Evolutionary conservation across 495 filamentous ascomycete species (phyloP).

Genomic region (Xylaria venustula): DNA sequence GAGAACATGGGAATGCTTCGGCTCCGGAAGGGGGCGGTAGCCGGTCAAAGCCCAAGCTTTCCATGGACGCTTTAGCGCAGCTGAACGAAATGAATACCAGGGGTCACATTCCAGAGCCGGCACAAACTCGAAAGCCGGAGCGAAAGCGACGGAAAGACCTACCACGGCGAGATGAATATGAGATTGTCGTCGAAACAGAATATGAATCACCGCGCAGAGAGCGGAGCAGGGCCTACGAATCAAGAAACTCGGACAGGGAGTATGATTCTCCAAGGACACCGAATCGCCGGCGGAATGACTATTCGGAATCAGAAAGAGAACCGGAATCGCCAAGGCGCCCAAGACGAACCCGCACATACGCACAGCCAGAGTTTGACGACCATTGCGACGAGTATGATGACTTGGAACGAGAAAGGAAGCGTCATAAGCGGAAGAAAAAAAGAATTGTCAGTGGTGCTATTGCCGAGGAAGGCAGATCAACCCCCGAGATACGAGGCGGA

Average conservation of each 20-base stretch:
- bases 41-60: conserved; percentile 35
- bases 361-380: conserved; percentile 13
- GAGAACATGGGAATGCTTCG: conserved; percentile 22
- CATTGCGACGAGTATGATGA: conserved; percentile 22
- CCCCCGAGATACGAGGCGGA: conserved; percentile 32
- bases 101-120: conserved; percentile 18
- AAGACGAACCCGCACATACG: conserved; percentile 1
- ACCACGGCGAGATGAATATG: conserved; percentile 20
- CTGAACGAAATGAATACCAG: conserved; percentile 58
- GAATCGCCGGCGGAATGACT: conserved; percentile 31
- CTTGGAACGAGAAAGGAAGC: conserved; percentile 21
- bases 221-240: conserved; percentile 17
- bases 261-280: conserved; percentile 30
- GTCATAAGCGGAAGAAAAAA: conserved; percentile 44
- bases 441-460: conserved; percentile 67
- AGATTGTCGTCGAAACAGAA: conserved; percentile 20
- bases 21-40: conserved; percentile 13
- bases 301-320: conserved; percentile 26
- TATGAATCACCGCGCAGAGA: conserved; percentile 22
- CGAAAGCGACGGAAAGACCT: conserved; percentile 20
- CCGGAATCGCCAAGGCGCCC: conserved; percentile 27
- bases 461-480: conserved; percentile 61
- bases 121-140: conserved; percentile 19
- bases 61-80: conserved; percentile 59
- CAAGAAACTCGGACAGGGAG: conserved; percentile 20